Evolutionary conservation across 305 asterid species (phyloP), one percentile per base, ranked within the genome.

Genomic region (Rubia peregrina): DNA sequence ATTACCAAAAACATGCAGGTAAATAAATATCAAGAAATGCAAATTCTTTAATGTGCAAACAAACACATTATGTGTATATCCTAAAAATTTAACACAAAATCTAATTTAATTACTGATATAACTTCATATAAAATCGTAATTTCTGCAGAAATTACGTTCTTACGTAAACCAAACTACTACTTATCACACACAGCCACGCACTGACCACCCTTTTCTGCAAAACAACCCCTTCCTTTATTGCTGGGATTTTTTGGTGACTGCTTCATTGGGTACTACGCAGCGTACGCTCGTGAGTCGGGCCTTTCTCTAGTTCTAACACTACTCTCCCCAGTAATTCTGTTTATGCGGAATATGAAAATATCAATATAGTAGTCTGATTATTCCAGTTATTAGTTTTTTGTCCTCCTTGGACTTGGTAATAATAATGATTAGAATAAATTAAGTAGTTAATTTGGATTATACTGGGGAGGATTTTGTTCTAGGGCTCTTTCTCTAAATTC

Each of bases 401-500:
- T 21, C 12, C 24, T 22, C 46, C 36, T 19, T 19, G 53, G 69
- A 42, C 69, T 65, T 36, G 19, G 51, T 64, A 40, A 53, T 53
- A 1, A n/a, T 19, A 19, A 22, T 5, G 5, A 53, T n/a, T 19
- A 40, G 9, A 24, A 40, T 26, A 26, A 6, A 26, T 33, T 3
- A 30, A 19, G 4, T 33, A 17, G 13, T 40, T 64, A n/a, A 7
- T 64, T 64, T 42, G 69, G 69, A 21, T 64, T 64, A 40, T 19
- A 26, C 51, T n/a, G n/a, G 68, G 63, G 33, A 21, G n/a, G n/a
- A 19, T 65, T 65, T 30, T 65, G 30, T 65, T 65, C 51, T 64
- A 64, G 68, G 68, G 68, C 53, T 64, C 53, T 40, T 17, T 17
- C n/a, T 22, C 16, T 41, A 8, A 65, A 65, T 65, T 65, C n/a